Evolutionary conservation across 164 flowering plant species (phyloP), one percentile per base, ranked within the genome.

Genomic region (Stephania yunnanensis): DNA sequence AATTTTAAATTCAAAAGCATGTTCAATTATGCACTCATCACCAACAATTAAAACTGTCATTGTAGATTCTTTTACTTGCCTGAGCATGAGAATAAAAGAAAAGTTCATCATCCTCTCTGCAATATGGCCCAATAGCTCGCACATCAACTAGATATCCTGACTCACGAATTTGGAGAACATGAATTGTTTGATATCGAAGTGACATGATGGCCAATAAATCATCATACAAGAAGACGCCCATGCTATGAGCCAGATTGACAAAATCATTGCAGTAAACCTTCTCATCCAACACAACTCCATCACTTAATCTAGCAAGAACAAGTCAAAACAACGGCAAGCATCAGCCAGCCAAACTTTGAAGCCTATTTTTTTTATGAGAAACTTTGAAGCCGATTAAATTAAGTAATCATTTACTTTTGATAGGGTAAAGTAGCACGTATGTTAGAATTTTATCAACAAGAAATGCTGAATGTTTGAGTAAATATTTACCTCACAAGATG

Each of bases 21-120:
- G 13, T 52, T 52, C 58, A 52, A 52, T 52, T 10, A 52, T 52
- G 17, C 17, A 10, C 19, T 58, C 19, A 13, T 7, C 64, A 13
- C 7, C n/a, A 58, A 36, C 42, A 19, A 58, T 58, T 58, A 13
- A 11, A 55, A 55, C 63, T 15, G 17, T 55, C 17, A 58, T 19
- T 12, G 6, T 12, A 58, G 2, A 58, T 58, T 58, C n/a, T 12
- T 58, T 55, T 72, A 82, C 91, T 87, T 89, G 82, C 99, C 97
- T 91, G 98, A 75, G 91, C 76, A 86, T 82, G 88, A 36, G 97
- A 92, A 81, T 85, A 86, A 61, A 94, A 86, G 77, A 96, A 96
- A 74, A 96, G 93, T 78, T 94, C 97, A 84, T 96, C 99, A 86
- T 96, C 99, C 82, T 96, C 99, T 68, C 87, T 90, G 73, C 99